Evolutionary conservation across 345 rosid genomes (phyloP).

Genomic region (Boechera stricta): DNA sequence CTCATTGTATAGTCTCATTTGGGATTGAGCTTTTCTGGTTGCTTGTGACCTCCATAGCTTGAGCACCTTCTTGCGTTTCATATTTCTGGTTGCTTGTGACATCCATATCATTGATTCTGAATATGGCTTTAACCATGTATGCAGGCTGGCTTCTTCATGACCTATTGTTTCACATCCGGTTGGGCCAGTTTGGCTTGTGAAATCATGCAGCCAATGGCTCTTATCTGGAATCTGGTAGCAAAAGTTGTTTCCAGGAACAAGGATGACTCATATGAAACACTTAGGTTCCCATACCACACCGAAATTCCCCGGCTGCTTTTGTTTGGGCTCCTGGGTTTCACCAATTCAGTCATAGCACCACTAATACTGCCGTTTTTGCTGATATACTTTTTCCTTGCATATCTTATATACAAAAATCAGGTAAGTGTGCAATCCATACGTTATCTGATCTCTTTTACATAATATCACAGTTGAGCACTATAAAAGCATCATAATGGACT

Average conservation of each 20-base stretch:
- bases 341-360: conserved; percentile 82
- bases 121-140: conserved; percentile 31
- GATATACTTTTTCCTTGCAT: conserved; percentile 72
- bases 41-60: too few relatives aligned
- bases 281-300: conserved; percentile 78
- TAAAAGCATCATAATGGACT: not conserved
- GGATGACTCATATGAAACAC: conserved; percentile 53
- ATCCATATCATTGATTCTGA: conserved; percentile 35
- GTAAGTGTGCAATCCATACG: conserved; percentile 40
- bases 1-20: not conserved
- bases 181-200: conserved; percentile 87
- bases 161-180: conserved; percentile 85
- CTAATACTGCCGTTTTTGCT: conserved; percentile 79
- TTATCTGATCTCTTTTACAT: conserved; percentile 2
- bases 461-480: not conserved
- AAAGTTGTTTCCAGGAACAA: conserved; percentile 52
- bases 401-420: conserved; percentile 82
- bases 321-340: conserved; percentile 88
- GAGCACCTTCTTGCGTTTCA: too few relatives aligned
- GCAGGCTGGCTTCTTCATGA: conserved; percentile 95
- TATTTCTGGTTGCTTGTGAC: too few relatives aligned
- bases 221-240: conserved; percentile 56
- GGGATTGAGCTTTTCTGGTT: too few relatives aligned
- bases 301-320: conserved; percentile 84
- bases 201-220: conserved; percentile 69